Evolutionary conservation across 1,139 yeast species (phyloP).

Genomic region (Suhomyces guaymorum): DNA sequence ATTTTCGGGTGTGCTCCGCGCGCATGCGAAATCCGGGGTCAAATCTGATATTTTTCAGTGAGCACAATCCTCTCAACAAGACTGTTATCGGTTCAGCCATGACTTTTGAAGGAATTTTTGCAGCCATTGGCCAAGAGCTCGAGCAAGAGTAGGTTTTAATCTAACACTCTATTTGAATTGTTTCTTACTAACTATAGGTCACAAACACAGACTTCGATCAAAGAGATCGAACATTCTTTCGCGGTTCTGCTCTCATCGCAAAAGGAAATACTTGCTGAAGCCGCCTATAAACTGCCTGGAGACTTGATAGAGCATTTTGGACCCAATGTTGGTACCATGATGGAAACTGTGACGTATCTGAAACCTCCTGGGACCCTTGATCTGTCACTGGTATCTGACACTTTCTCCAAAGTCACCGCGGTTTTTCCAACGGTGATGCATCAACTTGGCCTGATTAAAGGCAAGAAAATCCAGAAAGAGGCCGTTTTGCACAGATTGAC

Average conservation of each 20-base stretch:
- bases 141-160: constrained; percentile 7
- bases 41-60: no score
- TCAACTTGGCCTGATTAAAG: background rate
- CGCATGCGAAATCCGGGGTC: background rate
- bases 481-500: constrained; percentile 21
- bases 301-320: constrained; percentile 2
- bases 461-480: constrained; percentile 24
- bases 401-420: background rate
- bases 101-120: constrained; percentile 7
- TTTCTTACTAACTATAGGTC: constrained; percentile 7
- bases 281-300: constrained; percentile 3
- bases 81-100: background rate
- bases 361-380: no score
- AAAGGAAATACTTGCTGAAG: constrained; percentile 3
- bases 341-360: background rate
- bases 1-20: background rate
- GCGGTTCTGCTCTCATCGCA: background rate
- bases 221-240: constrained; percentile 7
- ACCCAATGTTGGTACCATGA: background rate
- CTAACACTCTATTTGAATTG: background rate
- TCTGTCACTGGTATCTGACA: constrained; percentile 3
- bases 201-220: constrained; percentile 2
- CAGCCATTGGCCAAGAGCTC: constrained; percentile 4
- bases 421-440: background rate
- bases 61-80: no score